Conservation (phyloP, 2,329 filamentous ascomycete species). For the Beauveria asiatica region DNA sequence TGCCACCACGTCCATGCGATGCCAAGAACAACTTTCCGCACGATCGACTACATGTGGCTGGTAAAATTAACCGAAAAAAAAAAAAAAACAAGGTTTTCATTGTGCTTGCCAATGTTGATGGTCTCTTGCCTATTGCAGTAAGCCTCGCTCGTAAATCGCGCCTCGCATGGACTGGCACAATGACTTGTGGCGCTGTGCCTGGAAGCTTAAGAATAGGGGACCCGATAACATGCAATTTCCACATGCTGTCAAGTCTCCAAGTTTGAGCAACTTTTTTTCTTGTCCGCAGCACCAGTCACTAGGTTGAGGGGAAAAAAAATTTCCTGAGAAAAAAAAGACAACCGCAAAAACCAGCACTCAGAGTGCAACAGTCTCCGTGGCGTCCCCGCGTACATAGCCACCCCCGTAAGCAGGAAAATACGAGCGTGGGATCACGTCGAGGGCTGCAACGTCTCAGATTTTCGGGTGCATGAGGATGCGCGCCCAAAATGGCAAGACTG, state of each 20-base stretch:
- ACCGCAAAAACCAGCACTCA: neutral
- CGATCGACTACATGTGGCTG: neutral
- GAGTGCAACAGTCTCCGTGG: neutral
- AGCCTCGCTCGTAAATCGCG: neutral
- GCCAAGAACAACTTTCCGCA: neutral
- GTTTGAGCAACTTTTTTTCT: too few species aligned
- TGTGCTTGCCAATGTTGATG: neutral
- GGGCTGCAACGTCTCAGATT: conserved; percentile 9
- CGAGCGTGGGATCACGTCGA: neutral
- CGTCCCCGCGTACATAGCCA: neutral
- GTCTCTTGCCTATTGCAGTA: neutral
- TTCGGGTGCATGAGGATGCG: neutral
- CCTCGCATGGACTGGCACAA: neutral
- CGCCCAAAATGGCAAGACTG: neutral
- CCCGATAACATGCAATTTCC: neutral
- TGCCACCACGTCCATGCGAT: too few species aligned
- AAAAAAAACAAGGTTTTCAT: neutral
- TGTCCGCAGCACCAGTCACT: neutral
- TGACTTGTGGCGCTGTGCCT: neutral
- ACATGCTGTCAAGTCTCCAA: neutral
- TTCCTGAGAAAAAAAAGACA: neutral
- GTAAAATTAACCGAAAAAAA: neutral
- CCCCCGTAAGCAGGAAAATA: conserved; percentile 5
- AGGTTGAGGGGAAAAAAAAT: neutral
- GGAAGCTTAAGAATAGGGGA: neutral